Evolutionary conservation across 2,329 filamentous ascomycete genomes (phyloP), one percentile per base, ranked within the genome.

Genomic region (Aspergillus sp.): DNA sequence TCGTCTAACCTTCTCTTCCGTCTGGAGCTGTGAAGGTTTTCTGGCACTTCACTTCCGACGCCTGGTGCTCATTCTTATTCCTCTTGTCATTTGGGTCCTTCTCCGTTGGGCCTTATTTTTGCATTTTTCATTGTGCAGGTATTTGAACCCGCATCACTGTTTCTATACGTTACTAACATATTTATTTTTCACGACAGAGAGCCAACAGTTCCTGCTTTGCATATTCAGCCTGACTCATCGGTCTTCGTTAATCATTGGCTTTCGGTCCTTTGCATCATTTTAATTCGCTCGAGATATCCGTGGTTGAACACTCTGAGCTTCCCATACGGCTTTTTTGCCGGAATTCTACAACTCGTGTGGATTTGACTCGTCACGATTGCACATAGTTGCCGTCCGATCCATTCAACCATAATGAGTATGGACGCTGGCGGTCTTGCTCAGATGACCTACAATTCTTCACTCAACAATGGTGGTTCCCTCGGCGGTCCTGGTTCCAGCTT

Each of bases 371-470:
- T 28, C 27, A 28, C 36, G 37, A 24, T 45, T 55, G 51, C 52
- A 55, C 49, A 54, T 57, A 53, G 39, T 43, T 41, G 35, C 35
- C 37, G 45, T 33, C 40, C 36, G 37, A 39, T 39, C 32, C 33
- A 36, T 38, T 51, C 39, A 35, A 51, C 36, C 41, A 54, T 39
- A 32, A 47, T 51, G 60, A 62, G 60, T 57, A 64, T 93, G 81
- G 82, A 94, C 89, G 80, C 89, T 77, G 89, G 89, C 75, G 86
- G 86, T 91, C 85, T 94, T 72, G 82, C 86, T 91, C 86, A 93
- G 75, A 96, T 96, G 89, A 84, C 86, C 69, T 89, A 86, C 72
- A 84, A 80, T 63, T 83, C 83, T 61, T 67, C 74, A 60, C 71
- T 81, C 61, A 70, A 75, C 55, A 71, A 75, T 57, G 75, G 75